Evolutionary conservation across 306 rosid species (phyloP).

Genomic region (Styphnolobium japonicum): DNA sequence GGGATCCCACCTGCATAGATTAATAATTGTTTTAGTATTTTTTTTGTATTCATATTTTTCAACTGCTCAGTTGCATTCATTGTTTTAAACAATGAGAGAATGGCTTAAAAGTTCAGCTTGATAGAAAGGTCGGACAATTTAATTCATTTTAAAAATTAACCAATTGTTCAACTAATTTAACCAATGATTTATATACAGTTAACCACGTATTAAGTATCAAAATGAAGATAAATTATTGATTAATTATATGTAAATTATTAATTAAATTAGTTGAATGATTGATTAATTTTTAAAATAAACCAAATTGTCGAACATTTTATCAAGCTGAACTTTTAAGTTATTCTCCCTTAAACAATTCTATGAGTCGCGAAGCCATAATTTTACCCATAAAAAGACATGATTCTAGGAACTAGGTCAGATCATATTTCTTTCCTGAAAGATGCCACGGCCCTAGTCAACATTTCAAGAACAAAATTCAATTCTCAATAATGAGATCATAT

Average conservation of each 20-base stretch:
- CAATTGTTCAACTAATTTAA: no score
- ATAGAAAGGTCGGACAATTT: no score
- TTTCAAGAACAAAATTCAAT: not conserved
- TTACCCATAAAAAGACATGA: not conserved
- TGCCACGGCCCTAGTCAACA: not conserved
- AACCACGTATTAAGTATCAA: no score
- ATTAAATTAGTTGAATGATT: no score
- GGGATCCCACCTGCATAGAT: conserved; percentile 20
- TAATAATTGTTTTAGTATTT: conserved; percentile 9
- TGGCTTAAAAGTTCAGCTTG: no score
- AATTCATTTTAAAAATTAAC: no score
- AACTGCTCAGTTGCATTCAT: not conserved
- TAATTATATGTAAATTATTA: no score
- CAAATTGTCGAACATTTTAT: no score
- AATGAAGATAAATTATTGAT: no score
- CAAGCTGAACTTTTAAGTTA: no score
- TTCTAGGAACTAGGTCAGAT: not conserved
- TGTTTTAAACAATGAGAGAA: not conserved
- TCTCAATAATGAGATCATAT: not conserved
- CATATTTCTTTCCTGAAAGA: not conserved
- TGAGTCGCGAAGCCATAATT: not conserved
- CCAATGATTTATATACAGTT: no score
- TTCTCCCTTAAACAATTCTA: not conserved
- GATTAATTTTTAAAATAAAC: no score
- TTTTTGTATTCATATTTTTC: not conserved